phyloP scores from a whole-genome alignment of 2,329 filamentous ascomycete genomes.

The Nemania sp. region DNA sequence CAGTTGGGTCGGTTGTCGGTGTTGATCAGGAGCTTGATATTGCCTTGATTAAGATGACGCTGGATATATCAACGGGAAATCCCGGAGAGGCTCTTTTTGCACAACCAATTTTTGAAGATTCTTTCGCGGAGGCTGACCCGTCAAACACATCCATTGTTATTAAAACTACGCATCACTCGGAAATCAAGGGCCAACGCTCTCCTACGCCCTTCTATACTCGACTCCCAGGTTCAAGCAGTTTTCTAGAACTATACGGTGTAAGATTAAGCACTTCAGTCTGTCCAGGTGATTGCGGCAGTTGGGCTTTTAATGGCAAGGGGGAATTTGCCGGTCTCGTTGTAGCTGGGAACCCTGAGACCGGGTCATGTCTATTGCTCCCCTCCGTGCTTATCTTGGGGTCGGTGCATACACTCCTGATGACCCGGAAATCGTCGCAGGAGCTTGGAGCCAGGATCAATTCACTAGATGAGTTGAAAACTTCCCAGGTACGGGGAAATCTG shows the following conservation, averaged over 20 bases:
- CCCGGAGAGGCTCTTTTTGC: no score
- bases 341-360: constrained; percentile 29
- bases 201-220: constrained; percentile 26
- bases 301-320: constrained; percentile 24
- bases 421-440: neutral
- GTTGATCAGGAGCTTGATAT: constrained; percentile 32
- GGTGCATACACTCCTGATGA: constrained; percentile 8
- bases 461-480: no score
- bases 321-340: constrained; percentile 30
- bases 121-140: neutral
- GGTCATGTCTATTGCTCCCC: constrained; percentile 33
- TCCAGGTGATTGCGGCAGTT: constrained; percentile 35
- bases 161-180: constrained; percentile 26
- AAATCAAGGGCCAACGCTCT: constrained; percentile 31
- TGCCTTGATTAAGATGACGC: constrained; percentile 27
- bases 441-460: no score
- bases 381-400: neutral
- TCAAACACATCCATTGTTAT: constrained; percentile 19
- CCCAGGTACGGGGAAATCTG: no score
- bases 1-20: constrained; percentile 27
- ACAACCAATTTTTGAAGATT: neutral
- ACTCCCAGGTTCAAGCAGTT: constrained; percentile 27
- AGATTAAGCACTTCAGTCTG: constrained; percentile 16
- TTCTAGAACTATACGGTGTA: constrained; percentile 29
- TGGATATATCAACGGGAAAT: no score